These are phyloP conservation scores for Podila verticillata DNA, from an alignment of 192 early-diverging fungal species.

Conservation along the genomic window DNA sequence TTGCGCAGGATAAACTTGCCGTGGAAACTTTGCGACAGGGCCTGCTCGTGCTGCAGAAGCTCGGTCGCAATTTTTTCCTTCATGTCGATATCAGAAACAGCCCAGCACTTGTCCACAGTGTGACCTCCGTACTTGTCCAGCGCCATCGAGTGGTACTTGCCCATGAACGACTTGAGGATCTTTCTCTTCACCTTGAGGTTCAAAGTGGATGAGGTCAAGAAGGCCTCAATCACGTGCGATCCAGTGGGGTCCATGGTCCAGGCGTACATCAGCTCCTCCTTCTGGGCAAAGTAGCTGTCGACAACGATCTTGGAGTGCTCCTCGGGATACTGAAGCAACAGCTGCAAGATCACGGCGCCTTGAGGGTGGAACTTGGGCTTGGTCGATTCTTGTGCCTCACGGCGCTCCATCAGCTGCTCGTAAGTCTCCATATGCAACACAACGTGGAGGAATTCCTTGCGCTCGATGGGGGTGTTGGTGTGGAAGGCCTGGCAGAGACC, in stretches of 20 bases:
- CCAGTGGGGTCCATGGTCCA: conserved; percentile 75
- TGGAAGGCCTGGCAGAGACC: conserved; percentile 65
- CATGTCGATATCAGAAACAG: conserved; percentile 72
- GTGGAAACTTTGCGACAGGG: conserved; percentile 68
- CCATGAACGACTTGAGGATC: conserved; percentile 65
- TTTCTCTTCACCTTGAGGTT: conserved; percentile 72
- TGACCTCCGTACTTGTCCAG: conserved; percentile 81
- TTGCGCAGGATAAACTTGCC: conserved; percentile 82
- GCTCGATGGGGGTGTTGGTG: conserved; percentile 56
- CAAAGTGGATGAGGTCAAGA: conserved; percentile 67
- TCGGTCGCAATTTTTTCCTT: conserved; percentile 82
- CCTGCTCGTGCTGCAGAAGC: conserved; percentile 63
- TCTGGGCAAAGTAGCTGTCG: conserved; percentile 70
- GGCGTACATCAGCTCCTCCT: conserved; percentile 53
- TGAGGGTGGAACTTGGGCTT: conserved; percentile 67
- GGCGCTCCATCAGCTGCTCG: conserved; percentile 52
- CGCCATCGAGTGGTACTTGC: conserved; percentile 68
- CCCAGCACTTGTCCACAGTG: conserved; percentile 84
- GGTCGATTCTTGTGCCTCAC: conserved; percentile 51
- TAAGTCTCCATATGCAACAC: conserved; percentile 69
- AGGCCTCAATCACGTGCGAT: conserved; percentile 78
- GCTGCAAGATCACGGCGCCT: conserved; percentile 75
- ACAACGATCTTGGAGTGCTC: conserved; percentile 66
- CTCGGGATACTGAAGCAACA: conserved; percentile 68
- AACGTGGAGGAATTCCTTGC: conserved; percentile 66